Evolutionary conservation across 2,329 filamentous ascomycete genomes (phyloP), one percentile per base, ranked within the genome.

Genomic region (Rutstroemia sydowiana): DNA sequence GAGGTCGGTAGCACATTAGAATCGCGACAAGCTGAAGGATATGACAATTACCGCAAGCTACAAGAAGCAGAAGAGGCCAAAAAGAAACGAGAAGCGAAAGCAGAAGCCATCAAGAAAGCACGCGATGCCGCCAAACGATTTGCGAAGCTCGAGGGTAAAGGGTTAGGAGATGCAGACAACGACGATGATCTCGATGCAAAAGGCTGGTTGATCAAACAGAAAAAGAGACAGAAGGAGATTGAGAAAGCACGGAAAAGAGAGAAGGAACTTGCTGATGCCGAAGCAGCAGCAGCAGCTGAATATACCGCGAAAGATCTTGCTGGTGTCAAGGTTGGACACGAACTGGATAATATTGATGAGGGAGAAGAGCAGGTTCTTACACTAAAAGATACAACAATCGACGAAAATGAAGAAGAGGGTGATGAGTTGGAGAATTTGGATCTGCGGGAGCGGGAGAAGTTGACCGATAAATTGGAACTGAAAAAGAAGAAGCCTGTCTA

Each of bases 221-320:
- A 95, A 76, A 97, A 95, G 74, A 79, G 91, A 47, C 89, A 95
- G 68, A 95, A 90, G 76, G 88, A 91, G 70, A 91, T 97, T 36
- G 86, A 85, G 42, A 84, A 88, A 61, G 82, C 84, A 28, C 79
- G 86, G 59, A 82, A 82, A 65, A 65, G 75, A 48, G 87, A 89
- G 55, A 82, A 87, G 63, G 89, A 96, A 66, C 72, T 89, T 42
- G 88, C 84, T 9, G 88, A 88, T 55, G 84, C 86, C 4, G 86
- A 91, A 66, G 79, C 79, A 9, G 77, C 73, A 3, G 83, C 82
- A 2, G 77, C 73, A 5, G 83, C 82, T 2, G 83, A 92, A 63
- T 95, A 96, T 68, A 91, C 88, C 0, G 81, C 88, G 3, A 85
- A 86, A 55, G 91, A 97, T 65, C 75, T 97, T 45, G 86, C 89